Base-by-base conservation (phyloP, 2,329 filamentous ascomycete genomes). In the Cryphonectria naterciae region DNA sequence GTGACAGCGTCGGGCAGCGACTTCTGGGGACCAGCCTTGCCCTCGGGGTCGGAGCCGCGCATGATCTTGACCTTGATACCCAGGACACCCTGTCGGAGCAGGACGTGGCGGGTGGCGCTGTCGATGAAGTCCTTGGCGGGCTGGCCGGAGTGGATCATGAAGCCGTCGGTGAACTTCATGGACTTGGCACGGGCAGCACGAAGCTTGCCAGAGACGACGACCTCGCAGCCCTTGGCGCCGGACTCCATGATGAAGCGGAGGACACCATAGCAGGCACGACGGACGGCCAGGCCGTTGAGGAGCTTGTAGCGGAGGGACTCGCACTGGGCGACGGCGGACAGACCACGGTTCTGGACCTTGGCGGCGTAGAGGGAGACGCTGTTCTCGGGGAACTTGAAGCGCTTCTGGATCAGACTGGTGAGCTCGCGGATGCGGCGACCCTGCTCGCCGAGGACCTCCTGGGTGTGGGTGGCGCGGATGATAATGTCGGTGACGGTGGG, bases 1-100 rank as follows among this genome's bases (percentile, higher is more conserved):
- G 95, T 98, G 85, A 99, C 96, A 83, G 94, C 94, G 85, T 99
- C 96, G 79, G 96, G 96, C 77, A 99, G 93, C 78, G 94, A 91
- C 91, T 98, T 98, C 87, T 95, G 93, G 80, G 95, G 95, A 78
- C 96, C 94, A 81, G 94, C 91, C 92, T 99, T 99, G 91, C 96
- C 96, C 87, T 98, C 94, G 84, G 96, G 96, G 89, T 99, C 96
- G 79, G 94, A 96, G 83, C 96, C 96, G 85, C 97, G 95, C 96
- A 99, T 99, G 88, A 99, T 99, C 95, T 99, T 99, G 86, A 99
- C 96, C 92, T 99, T 99, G 89, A 99, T 99, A 88, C 96, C 96
- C 77, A 99, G 89, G 77, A 99, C 96, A 93, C 96, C 96, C 90
- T 99, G 96, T 87, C 97, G 93, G 85, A 99, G 95, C 78, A 99